These are phyloP conservation scores for Lodderomyces theae DNA, from an alignment of 1,139 yeast genomes.

Conservation along the genomic window DNA sequence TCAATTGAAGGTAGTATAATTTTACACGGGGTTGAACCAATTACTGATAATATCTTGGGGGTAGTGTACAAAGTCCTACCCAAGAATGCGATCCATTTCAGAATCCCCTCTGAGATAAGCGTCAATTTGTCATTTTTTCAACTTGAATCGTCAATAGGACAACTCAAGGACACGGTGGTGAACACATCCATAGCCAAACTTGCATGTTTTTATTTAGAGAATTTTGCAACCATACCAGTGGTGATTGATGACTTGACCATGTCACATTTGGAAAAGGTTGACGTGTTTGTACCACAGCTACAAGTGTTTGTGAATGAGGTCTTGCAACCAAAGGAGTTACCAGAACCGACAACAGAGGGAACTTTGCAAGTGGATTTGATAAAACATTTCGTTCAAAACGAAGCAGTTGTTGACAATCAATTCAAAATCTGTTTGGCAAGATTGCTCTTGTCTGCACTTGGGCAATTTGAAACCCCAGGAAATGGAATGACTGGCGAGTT, in stretches of 20 bases:
- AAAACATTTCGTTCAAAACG: conserved; percentile 23
- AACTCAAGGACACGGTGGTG: not conserved
- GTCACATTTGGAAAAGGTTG: conserved; percentile 14
- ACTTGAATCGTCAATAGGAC: conserved; percentile 10
- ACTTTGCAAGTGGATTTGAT: conserved; percentile 12
- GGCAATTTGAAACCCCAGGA: not conserved
- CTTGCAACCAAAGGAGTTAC: conserved; percentile 1
- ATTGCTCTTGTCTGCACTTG: conserved; percentile 13
- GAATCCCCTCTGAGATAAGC: conserved; percentile 27
- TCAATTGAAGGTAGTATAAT: conserved; percentile 28
- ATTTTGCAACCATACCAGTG: conserved; percentile 20
- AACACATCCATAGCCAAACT: conserved; percentile 15
- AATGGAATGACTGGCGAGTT: not conserved
- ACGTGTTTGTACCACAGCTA: conserved; percentile 19
- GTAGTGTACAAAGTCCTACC: conserved; percentile 29
- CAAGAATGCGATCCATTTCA: conserved; percentile 29
- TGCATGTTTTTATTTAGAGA: conserved; percentile 14
- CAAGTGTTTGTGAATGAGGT: conserved; percentile 16
- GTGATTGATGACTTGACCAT: conserved; percentile 19
- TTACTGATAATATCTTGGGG: conserved; percentile 23
- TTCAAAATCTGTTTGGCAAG: conserved; percentile 26
- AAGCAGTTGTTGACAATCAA: conserved; percentile 24
- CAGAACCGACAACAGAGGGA: not conserved
- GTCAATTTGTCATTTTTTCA: conserved; percentile 23
- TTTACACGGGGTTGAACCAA: conserved; percentile 24